These are phyloP conservation scores for Daldinia sp. DNA, from an alignment of 2,329 filamentous ascomycete genomes.

Conservation along the genomic window DNA sequence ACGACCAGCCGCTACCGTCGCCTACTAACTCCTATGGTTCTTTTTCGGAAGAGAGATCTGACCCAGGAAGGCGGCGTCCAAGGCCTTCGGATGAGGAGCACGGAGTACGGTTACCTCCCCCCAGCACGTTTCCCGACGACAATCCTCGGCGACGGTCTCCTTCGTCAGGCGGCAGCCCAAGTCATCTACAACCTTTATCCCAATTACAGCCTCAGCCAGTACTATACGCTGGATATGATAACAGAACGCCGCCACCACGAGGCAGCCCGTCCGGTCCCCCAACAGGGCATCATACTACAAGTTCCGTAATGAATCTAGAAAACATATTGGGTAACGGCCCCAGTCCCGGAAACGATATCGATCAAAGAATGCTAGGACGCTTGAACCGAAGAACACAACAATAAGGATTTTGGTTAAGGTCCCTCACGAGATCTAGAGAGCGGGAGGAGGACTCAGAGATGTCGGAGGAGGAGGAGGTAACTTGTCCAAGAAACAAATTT, in stretches of 20 bases:
- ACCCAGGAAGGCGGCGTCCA: slow-evolving; percentile 48
- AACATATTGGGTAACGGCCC: slow-evolving; percentile 56
- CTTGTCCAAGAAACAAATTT: not conserved
- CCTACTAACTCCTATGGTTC: slow-evolving; percentile 49
- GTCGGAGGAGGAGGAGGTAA: slow-evolving; percentile 6
- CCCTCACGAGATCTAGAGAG: slow-evolving; percentile 15
- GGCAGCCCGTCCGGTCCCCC: slow-evolving; percentile 51
- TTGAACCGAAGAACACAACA: slow-evolving; percentile 52
- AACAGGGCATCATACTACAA: slow-evolving; percentile 49
- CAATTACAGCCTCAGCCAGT: slow-evolving; percentile 43
- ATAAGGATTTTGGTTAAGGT: slow-evolving; percentile 7
- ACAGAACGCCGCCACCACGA: slow-evolving; percentile 50
- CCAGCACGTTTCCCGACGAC: slow-evolving; percentile 55
- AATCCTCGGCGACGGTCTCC: slow-evolving; percentile 61
- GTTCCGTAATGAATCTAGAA: slow-evolving; percentile 63
- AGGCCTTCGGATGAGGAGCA: slow-evolving; percentile 49
- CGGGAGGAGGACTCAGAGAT: slow-evolving; percentile 20
- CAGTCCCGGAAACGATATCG: slow-evolving; percentile 58
- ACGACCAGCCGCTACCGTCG: slow-evolving; percentile 48
- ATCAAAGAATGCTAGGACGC: slow-evolving; percentile 62
- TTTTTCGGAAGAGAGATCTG: slow-evolving; percentile 50
- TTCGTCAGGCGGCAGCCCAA: slow-evolving; percentile 60
- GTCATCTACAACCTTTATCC: slow-evolving; percentile 52
- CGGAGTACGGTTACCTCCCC: slow-evolving; percentile 56
- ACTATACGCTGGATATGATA: slow-evolving; percentile 47